Conservation (phyloP, 306 rosid species). For the Quillaja saponaria region DNA sequence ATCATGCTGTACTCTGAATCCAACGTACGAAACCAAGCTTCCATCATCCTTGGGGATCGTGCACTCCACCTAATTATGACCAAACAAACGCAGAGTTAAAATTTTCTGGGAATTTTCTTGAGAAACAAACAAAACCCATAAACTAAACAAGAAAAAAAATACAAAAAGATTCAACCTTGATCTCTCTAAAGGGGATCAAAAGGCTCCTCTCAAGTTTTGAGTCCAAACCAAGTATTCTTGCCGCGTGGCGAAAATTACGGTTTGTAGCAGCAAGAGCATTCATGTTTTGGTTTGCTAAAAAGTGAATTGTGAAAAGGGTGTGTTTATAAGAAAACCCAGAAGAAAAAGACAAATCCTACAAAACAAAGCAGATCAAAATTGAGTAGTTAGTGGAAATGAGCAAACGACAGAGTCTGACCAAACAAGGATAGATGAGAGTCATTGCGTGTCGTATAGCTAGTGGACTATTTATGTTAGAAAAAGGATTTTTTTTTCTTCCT, state of each 20-base stretch:
- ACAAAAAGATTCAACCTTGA: constrained; percentile 42
- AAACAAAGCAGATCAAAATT: background rate
- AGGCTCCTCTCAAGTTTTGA: constrained; percentile 63
- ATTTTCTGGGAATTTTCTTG: constrained; percentile 2
- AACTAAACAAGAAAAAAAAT: background rate
- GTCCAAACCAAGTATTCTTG: constrained; percentile 59
- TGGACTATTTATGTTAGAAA: too few species aligned
- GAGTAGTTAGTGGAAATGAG: background rate
- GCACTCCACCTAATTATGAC: constrained; percentile 56
- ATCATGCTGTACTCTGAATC: constrained; percentile 69
- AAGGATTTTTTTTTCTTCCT: background rate
- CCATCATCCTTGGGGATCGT: constrained; percentile 78
- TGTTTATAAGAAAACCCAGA: background rate
- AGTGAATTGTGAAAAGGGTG: background rate
- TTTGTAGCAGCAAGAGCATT: constrained; percentile 71
- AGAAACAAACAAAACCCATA: constrained; percentile 16
- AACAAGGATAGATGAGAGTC: background rate
- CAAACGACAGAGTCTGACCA: background rate
- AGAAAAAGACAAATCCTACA: background rate
- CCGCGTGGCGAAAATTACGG: constrained; percentile 56
- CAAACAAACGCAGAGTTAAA: background rate
- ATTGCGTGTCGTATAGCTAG: background rate
- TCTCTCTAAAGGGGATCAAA: constrained; percentile 62
- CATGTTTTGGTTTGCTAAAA: constrained; percentile 30
- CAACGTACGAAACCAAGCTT: constrained; percentile 54